Evolutionary conservation across 495 filamentous ascomycete genomes (phyloP), one percentile per base, ranked within the genome.

Genomic region (Aspergillus diversus): DNA sequence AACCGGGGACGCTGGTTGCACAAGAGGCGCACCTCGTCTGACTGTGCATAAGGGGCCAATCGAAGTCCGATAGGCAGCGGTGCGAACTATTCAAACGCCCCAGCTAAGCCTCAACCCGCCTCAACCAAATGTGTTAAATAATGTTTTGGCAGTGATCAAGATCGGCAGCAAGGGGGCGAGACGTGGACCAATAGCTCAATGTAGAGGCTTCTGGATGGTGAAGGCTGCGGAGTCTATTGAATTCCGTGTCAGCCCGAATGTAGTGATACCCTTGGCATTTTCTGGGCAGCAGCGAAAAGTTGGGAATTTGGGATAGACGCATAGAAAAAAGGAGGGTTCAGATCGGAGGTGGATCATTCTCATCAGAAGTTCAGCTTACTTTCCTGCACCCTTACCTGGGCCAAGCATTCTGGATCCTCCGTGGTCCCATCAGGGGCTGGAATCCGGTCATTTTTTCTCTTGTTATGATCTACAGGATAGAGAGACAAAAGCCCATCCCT

Each of bases 351-450:
- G 42, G 21, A 43, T 46, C 55, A 34, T 50, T 59, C 21, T 27
- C n/a, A 7, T 27, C 21, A 27, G 21, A 27, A 27, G 21, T 33
- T 60, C 57, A 50, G 51, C 32, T 59, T 49, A 49, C 15, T 27
- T 15, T 39, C 34, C 32, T 63, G 34, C 57, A 62, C 61, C 63
- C 63, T 65, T 69, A 59, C 67, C 37, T 68, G 48, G 46, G 67
- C 67, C 67, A 69, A 69, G 67, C 64, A 69, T 69, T 66, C 63
- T 66, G 55, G 61, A 48, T 63, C 43, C 33, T 57, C 59, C 48
- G 60, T 56, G 63, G 33, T 48, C 46, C 59, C 62, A 60, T 57
- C 43, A 62, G 33, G 37, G 47, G 63, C 53, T 15, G 48, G 61
- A 57, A 27, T 27, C 59, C 63, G 63, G 63, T 55, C 33, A 15